Conservation (phyloP, 2,329 filamentous ascomycete genomes). For the Trichoderma gracile region DNA sequence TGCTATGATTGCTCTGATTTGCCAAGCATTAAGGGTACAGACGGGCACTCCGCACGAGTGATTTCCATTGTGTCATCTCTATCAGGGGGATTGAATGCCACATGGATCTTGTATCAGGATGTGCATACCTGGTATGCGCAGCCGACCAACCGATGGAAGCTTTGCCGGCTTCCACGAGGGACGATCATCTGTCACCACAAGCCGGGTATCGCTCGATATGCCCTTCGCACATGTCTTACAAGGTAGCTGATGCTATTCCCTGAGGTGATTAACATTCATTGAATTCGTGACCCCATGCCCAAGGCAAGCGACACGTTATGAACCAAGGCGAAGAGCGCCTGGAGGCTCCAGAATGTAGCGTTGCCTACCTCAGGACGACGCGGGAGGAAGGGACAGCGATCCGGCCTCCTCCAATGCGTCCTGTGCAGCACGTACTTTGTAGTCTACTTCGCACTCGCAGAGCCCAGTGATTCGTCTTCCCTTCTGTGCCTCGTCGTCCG, state of each 20-base stretch:
- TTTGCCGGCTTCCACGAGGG: not conserved
- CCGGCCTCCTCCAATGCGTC: slow-evolving; percentile 3
- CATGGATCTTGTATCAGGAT: not conserved
- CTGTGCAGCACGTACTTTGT: not conserved
- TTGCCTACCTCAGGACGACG: not conserved
- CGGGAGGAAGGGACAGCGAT: not conserved
- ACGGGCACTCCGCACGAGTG: not conserved
- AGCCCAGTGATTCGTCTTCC: not conserved
- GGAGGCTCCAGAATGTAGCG: not conserved
- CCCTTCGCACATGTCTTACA: not conserved
- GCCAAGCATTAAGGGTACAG: not conserved
- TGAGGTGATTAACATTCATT: not conserved
- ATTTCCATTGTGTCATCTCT: not conserved
- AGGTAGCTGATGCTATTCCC: not conserved
- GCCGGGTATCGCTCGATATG: slow-evolving; percentile 5
- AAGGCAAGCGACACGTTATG: slow-evolving; percentile 4
- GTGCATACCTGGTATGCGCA: not conserved
- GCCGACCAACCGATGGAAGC: slow-evolving; percentile 4
- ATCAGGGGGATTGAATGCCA: not conserved
- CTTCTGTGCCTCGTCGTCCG: not conserved
- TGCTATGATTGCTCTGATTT: not conserved
- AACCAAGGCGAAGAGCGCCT: not conserved
- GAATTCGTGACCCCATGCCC: slow-evolving; percentile 18
- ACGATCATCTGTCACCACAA: not conserved
- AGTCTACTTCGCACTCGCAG: not conserved